Evolutionary conservation across 2,329 filamentous ascomycete species (phyloP), one percentile per base, ranked within the genome.

Genomic region (Fusarium proliferatum): DNA sequence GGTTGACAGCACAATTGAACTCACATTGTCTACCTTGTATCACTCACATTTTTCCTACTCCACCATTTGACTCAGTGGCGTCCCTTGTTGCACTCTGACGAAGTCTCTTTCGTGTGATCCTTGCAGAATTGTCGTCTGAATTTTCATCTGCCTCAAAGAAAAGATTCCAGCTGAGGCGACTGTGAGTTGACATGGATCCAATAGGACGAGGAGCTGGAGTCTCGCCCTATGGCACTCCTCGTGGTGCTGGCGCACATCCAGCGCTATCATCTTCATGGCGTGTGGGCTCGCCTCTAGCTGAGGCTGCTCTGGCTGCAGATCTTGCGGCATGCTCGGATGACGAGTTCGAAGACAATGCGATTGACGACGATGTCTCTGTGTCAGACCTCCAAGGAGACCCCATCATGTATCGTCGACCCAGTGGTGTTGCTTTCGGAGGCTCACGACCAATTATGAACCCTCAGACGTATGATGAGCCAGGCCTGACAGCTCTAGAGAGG

Each of bases 341-440:
- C 59, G 88, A 89, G 43, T 83, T 82, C 34, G 78, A 77, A 30
- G 80, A 82, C 42, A 77, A 79, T 26, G 79, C 78, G 21, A 60
- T 79, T 53, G 78, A 79, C 46, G 78, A 79, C 33, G 80, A 80
- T 21, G 77, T 75, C 34, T 75, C 77, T 5, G 82, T 81, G 9
- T 74, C 79, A 58, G 80, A 84, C 56, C 79, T 85, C 49, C 83
- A 83, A 16, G 78, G 79, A 23, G 83, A 83, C n/a, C 87, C 84
- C 62, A 85, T 82, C 79, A 87, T 86, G 76, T 97, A 96, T 83
- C 90, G 93, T 62, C 89, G 94, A 51, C 94, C 94, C 2, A 93
- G 91, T 74, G 93, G 92, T 79, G 91, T 96, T 48, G 91, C 92
- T 36, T 93, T 89, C 67, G 93, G 92, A 17, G 91, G 92, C 30